phyloP scores from a whole-genome alignment of 352 stramenopile species.

The Globisporangium cederbergense region DNA sequence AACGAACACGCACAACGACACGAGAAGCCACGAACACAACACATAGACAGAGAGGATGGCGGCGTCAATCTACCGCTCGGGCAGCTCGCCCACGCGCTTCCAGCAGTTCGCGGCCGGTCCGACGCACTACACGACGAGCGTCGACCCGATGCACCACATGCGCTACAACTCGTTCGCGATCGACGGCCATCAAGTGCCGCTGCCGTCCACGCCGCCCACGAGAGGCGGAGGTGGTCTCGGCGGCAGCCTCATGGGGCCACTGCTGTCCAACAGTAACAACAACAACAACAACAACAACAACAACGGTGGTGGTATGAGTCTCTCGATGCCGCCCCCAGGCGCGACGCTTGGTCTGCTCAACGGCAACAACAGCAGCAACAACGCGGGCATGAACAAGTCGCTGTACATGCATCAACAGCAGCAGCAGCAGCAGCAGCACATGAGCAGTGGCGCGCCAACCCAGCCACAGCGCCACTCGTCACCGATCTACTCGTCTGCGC shows the following conservation, averaged over 20 bases:
- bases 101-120: conserved; percentile 40
- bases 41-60: conserved; percentile 21
- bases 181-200: conserved; percentile 41
- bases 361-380: conserved; percentile 20
- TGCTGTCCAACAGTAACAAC: conserved; percentile 1
- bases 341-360: conserved; percentile 35
- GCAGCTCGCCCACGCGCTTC: conserved; percentile 49
- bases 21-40: background rate
- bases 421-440: conserved; percentile 10
- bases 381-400: conserved; percentile 4
- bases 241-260: background rate
- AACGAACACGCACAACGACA: background rate
- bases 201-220: conserved; percentile 27
- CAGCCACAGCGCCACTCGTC: conserved; percentile 16
- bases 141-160: conserved; percentile 40
- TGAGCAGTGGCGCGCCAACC: conserved; percentile 14
- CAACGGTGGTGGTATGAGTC: conserved; percentile 10
- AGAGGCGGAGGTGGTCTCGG: conserved; percentile 2
- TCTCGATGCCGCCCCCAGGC: conserved; percentile 31
- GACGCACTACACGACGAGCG: conserved; percentile 63
- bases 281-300: conserved; percentile 6
- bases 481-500: conserved; percentile 13
- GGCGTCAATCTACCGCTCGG: conserved; percentile 63
- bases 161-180: conserved; percentile 49
- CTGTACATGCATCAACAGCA: conserved; percentile 25